Base-by-base conservation (phyloP, 2,329 filamentous ascomycete genomes). In the Penicillium rolfsii region DNA sequence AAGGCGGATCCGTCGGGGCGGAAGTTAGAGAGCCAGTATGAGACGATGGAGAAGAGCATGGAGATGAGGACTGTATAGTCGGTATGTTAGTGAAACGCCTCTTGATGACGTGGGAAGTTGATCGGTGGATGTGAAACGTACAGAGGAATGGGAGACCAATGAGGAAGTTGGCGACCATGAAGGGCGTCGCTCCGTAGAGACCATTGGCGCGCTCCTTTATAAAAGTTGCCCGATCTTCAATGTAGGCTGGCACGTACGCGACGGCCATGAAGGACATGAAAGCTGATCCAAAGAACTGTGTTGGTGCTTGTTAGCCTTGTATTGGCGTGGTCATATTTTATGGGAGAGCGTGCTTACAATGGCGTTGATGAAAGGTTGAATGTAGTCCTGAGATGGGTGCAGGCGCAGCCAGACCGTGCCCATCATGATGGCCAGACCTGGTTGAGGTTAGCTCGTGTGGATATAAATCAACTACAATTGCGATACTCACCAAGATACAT, bases 391-490 rank as follows among this genome's bases (percentile, higher is more conserved):
- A 0, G 82, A 79, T 0, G 88, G 82, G 4, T 83, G 78, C 2
- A 96, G 81, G 5, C 91, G 86, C 14, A 96, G 79, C 88, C 91
- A 96, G 12, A 96, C 90, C 0, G 92, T 96, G 5, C 92, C 91
- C 89, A 94, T 93, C 85, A 95, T 89, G 67, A 95, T 85, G 1
- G 91, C 91, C 16, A 96, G 82, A 0, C 86, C 85, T 75, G n/a
- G 7, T 19, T 16, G 50, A n/a, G 57, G 26, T 57, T 45, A 58
- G 55, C 24, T 26, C 30, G 35, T 50, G 16, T 12, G 4, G 22
- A 19, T 16, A 52, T 30, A 33, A 59, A 60, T n/a, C 54, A 57
- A 22, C 19, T 22, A 22, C 19, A 8, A 48, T n/a, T 64, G 59
- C n/a, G 24, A 43, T 70, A 60, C 74, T 45, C 67, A 77, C 85